Base-by-base conservation (phyloP, 2,329 filamentous ascomycete species). In the Botryosphaeria dothidea region DNA sequence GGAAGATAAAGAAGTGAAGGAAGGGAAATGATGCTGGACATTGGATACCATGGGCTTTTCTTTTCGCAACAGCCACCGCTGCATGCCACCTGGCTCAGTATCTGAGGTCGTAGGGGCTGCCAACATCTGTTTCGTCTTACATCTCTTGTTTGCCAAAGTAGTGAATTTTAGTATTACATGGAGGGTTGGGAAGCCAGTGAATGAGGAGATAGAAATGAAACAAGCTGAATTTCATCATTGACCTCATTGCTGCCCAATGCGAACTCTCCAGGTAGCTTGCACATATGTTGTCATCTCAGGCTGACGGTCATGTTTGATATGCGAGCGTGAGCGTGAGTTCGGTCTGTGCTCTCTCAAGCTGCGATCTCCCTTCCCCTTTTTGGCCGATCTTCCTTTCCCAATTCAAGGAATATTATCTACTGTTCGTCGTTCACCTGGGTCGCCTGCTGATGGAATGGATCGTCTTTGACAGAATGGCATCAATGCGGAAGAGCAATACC, bases 151-250 rank as follows among this genome's bases (percentile, higher is more conserved):
- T 34, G 56, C 56, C 56, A 48, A 25, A 60, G 56, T 60, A 60
- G 56, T 48, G 56, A 46, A 29, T 60, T 60, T 60, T 60, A 60
- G 56, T 60, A 60, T 60, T 34, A 46, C n/a, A 60, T 21, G n/a
- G 23, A 36, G 56, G 34, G 11, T n/a, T 8, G 41, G 25, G 41
- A 46, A 46, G 41, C 19, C 49, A 17, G 11, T n/a, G 41, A 51
- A 48, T 48, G 48, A 29, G 34, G 46, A 46, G 38, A 57, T 52
- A 56, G 52, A 64, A 52, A 45, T 64, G 62, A 45, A 45, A 58
- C 29, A 58, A 58, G 62, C 48, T 64, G 49, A 58, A 64, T 36
- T 64, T 64, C 41, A 56, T 25, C 9, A 25, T 64, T 27, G 21
- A 11, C 23, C 23, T 9, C 13, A 29, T n/a, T 38, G 51, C 3